Conservation (phyloP, 2,329 filamentous ascomycete species). For the Alternaria hordeiaustralica region DNA sequence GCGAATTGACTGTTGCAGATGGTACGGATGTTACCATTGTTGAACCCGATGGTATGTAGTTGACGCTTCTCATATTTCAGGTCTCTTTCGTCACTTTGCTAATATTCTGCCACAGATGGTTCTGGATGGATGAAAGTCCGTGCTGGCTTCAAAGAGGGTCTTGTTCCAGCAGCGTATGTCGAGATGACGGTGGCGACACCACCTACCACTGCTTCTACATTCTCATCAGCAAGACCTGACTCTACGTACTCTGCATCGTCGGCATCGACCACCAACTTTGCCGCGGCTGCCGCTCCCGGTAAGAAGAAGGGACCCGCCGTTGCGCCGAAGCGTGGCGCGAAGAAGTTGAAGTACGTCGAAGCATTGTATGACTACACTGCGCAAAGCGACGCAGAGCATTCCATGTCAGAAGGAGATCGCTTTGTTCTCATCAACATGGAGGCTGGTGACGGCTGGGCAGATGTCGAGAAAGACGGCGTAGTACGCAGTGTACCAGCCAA, state of each 20-base stretch:
- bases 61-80: constrained; percentile 21
- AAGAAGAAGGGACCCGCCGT: constrained; percentile 94
- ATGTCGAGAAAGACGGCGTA: constrained; percentile 89
- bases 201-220: constrained; percentile 45
- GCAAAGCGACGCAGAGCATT: constrained; percentile 84
- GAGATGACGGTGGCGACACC: constrained; percentile 62
- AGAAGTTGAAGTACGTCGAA: constrained; percentile 92
- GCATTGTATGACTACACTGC: constrained; percentile 92
- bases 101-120: constrained; percentile 67
- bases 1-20: constrained; percentile 81
- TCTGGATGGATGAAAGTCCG: constrained; percentile 90
- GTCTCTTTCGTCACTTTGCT: constrained; percentile 24
- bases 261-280: constrained; percentile 67
- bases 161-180: constrained; percentile 87
- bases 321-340: constrained; percentile 86
- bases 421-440: constrained; percentile 91
- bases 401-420: constrained; percentile 86
- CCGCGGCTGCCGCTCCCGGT: constrained; percentile 37
- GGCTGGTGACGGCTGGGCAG: constrained; percentile 92
- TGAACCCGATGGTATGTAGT: constrained; percentile 81
- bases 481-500: constrained; percentile 92
- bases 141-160: constrained; percentile 74
- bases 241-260: constrained; percentile 80
- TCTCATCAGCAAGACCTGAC: constrained; percentile 50
- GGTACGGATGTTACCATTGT: constrained; percentile 78